Evolutionary conservation across 2,329 filamentous ascomycete genomes (phyloP), one percentile per base, ranked within the genome.

Genomic region (Fusarium sp.): DNA sequence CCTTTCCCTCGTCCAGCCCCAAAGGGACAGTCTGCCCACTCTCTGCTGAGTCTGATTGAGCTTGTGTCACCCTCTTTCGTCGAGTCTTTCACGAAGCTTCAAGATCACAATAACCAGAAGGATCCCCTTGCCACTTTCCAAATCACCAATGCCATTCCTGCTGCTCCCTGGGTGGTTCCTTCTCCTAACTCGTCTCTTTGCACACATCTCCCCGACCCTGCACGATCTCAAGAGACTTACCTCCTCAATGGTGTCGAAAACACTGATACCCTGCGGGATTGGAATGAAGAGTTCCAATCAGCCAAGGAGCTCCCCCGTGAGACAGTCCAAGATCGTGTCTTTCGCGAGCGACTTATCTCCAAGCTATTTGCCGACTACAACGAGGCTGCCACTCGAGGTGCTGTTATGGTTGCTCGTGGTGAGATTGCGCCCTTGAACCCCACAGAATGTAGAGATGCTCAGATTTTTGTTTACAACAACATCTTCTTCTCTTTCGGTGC

Each of bases 381-480:
- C 69, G 96, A 99, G 78, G 95, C 96, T 48, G 96, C 97, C 59
- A 92, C 94, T 43, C 90, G 94, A 67, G 96, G 96, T 67, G 95
- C 96, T 32, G 92, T 98, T 47, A 85, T 98, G 72, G 95, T 99
- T 57, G 95, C 94, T 25, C 89, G 93, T 61, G 96, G 96, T 57
- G 96, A 99, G 80, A 92, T 99, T 69, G 91, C 94, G 22, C 94
- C 96, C 9, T 83, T 99, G 58, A 99, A 99, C 83, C 97, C 96
- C 9, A 98, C 95, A 0, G 96, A 99, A 82, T 90, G 87, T 69
- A 89, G 87, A 72, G 95, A 99, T 79, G 96, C 96, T 6, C 96
- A 99, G 80, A 99, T 99, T 71, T 99, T 97, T 77, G 95, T 99
- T 25, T 98, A 98, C 85, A 98, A 98, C 86, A 99, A 99, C 82